Evolutionary conservation across 495 filamentous ascomycete species (phyloP), one percentile per base, ranked within the genome.

Genomic region (Penicillium maclennaniae): DNA sequence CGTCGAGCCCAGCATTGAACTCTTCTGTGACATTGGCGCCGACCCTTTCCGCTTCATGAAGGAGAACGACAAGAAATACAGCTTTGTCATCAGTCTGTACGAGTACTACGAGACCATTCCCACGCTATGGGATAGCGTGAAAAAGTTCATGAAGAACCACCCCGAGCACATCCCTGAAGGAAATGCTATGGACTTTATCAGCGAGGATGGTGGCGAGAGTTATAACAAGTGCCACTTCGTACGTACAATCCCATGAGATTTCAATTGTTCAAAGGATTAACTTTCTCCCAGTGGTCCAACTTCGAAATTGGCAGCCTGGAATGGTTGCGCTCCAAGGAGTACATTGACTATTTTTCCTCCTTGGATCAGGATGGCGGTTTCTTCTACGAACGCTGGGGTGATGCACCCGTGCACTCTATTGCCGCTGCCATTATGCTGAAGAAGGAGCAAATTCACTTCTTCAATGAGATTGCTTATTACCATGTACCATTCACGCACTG

Each of bases 401-500:
- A 95, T 72, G 90, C 90, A 4, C 90, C 90, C 0, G 87, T 95
- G 27, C 90, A 95, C 73, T 95, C 91, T n/a, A 96, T 98, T 60
- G 93, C 89, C 1, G 93, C 93, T 5, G 83, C 79, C 14, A 69
- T 97, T 3, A 79, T 96, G 68, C 76, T 98, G 55, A 83, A 85
- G 63, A 96, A 96, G 74, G 87, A 95, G 50, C 81, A 98, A 65
- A 85, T 98, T 56, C 92, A 97, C 62, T 98, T 98, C 77, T 98
- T 96, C 78, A 89, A 98, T 65, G 93, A 98, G 62, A 97, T 98
- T 59, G 93, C 88, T 51, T 98, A 98, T 72, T 97, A 91, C 71
- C 93, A 98, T 64, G 88, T 96, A n/a, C 93, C 93, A 7, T 98
- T 98, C 66, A 97, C 92, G 20, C 93, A 98, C 73, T 98, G 93